Base-by-base conservation (phyloP, 371 early-diverging fungal species). In the Actinomortierella wolfii region DNA sequence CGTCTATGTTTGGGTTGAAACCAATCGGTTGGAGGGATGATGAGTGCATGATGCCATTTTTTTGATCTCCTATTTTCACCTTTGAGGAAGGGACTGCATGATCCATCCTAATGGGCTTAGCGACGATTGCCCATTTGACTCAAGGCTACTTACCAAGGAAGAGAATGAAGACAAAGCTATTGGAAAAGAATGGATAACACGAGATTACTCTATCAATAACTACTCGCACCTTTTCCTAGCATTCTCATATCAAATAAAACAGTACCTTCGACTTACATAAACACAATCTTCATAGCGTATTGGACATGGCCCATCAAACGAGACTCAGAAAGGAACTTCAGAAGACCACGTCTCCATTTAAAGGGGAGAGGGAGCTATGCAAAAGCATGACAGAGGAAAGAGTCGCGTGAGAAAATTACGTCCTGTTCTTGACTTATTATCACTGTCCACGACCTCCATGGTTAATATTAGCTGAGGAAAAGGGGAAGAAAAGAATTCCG, bases 111-210 rank as follows among this genome's bases (percentile, higher is more conserved):
- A n/a, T n/a, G n/a, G n/a, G n/a, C n/a, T n/a, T n/a, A n/a, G n/a
- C n/a, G n/a, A n/a, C n/a, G n/a, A n/a, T n/a, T n/a, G n/a, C n/a
- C n/a, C 56, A 56, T 56, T 26, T 5, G 28, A 2, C 48, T 48
- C 9, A 2, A n/a, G n/a, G n/a, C 15, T 48, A 29, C 47, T 74
- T 81, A 86, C 89, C 89, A 59, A 83, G 57, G 59, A 89, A 87
- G 24, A 89, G 77, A 39, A 87, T 78, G 54, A 86, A 84, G 40
- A 87, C 85, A 56, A 87, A 85, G 18, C 86, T 86, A 28, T 52
- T n/a, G 18, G 76, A 25, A 21, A n/a, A 45, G 25, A 9, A 54
- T 5, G n/a, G 40, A 41, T 51, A 28, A 21, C 48, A 48, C 29
- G 15, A 49, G 11, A 25, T 25, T 40, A n/a, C n/a, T n/a, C n/a